Evolutionary conservation across 306 rosid species (phyloP), one percentile per base, ranked within the genome.

Genomic region (Myrica gale): DNA sequence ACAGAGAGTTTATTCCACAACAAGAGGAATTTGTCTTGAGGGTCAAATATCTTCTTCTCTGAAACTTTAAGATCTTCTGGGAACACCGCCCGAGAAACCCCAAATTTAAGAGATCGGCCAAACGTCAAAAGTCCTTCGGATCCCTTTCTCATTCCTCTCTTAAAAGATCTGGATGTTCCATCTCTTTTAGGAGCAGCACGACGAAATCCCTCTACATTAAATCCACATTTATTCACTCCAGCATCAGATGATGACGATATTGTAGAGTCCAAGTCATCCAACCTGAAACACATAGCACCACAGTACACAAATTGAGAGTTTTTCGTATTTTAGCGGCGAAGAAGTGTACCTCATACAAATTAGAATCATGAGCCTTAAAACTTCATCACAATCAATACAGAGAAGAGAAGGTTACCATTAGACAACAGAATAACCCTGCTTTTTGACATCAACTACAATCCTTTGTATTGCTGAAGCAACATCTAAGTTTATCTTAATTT

Each of bases 81-180:
- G 76, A 95, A 95, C 83, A 95, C 97, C 7, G 91, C 97, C 82
- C 83, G 85, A 76, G 97, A 89, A 80, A 92, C 92, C 68, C 97
- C 96, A 79, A 94, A 90, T 72, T 92, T 84, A 78, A 94, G 90
- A 19, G 97, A 82, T 72, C 96, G 89, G 45, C 98, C 98, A 66
- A 95, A 89, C 42, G 93, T 90, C 85, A 92, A 92, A 50, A 95
- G 88, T 81, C 98, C 97, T 88, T 89, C 97, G 9, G 98, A 95
- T 20, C 98, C 97, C 84, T 86, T 92, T 82, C 57, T 89, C 98
- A 95, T 89, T 77, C 97, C 97, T 84, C 79, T 92, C 80, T 90
- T 92, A 60, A 95, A 92, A 62, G 99, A 95, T 80, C 91, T 84
- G 74, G 96, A 85, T 39, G 96, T 82, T 72, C 88, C 78, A 82